Conservation (phyloP, 805 yeast genomes). For the Hagleromyces aurorensis region DNA sequence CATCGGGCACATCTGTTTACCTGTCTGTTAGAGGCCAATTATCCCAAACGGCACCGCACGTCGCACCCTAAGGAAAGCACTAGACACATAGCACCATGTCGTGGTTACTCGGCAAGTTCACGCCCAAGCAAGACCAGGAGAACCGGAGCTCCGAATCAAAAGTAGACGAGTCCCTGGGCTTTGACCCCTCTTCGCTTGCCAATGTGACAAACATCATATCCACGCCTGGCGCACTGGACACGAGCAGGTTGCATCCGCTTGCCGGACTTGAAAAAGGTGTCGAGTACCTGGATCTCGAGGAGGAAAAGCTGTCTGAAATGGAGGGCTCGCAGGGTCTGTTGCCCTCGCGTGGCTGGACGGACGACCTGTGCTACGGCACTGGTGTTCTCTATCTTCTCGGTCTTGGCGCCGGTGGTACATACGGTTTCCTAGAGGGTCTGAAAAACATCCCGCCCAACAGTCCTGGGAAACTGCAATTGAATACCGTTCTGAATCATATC, state of each 20-base stretch:
- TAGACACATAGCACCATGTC: slow-evolving; percentile 13
- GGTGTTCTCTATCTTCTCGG: slow-evolving; percentile 89
- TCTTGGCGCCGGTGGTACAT: slow-evolving; percentile 81
- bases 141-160: slow-evolving; percentile 12
- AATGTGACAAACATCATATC: slow-evolving; percentile 58
- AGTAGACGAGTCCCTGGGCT: slow-evolving; percentile 35
- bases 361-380: slow-evolving; percentile 95
- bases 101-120: slow-evolving; percentile 20
- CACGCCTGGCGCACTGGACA: slow-evolving; percentile 56
- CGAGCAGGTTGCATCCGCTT: slow-evolving; percentile 75
- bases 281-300: slow-evolving; percentile 85
- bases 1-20: too few relatives aligned
- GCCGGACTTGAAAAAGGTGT: slow-evolving; percentile 88
- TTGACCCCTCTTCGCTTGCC: slow-evolving; percentile 56
- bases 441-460: slow-evolving; percentile 66
- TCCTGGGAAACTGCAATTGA: slow-evolving; percentile 73
- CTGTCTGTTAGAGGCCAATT: too few relatives aligned
- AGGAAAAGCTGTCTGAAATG: slow-evolving; percentile 62
- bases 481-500: slow-evolving; percentile 83
- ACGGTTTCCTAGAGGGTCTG: slow-evolving; percentile 83
- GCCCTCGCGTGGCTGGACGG: slow-evolving; percentile 97
- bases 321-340: slow-evolving; percentile 87
- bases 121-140: slow-evolving; percentile 10
- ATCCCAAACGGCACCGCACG: too few relatives aligned
- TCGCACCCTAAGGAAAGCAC: too few relatives aligned